Base-by-base conservation (phyloP, 2,329 filamentous ascomycete genomes). In the Didymella arachidicola region DNA sequence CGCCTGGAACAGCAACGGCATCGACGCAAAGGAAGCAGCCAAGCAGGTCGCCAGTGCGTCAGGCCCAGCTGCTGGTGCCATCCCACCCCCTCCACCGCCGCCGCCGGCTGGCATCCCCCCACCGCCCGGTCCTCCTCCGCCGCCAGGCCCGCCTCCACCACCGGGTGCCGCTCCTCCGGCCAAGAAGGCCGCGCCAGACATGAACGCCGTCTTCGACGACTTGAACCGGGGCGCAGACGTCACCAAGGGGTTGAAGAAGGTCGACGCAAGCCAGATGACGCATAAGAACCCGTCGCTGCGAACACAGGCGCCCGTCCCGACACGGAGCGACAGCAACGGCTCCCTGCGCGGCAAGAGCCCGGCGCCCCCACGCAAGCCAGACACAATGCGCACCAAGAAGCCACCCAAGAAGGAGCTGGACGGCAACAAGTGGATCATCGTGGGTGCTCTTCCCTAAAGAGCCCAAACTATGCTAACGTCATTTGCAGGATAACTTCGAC, bases 241-340 rank as follows among this genome's bases (percentile, higher is more conserved):
- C 59, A 99, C 95, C 4, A 88, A 91, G 65, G 89, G 91, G 30
- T 84, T 99, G 34, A 90, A 91, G 66, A 99, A 97, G 82, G 95
- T 99, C 48, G 94, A 97, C 80, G 90, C 89, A 74, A 95, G 91
- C 53, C 85, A 98, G 78, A 97, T 97, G 94, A 99, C 95, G 60
- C 95, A 99, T 80, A 98, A 98, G 83, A 99, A 99, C 79, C 95
- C 95, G 14, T 87, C 88, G 10, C 83, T 99, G 57, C 89, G 95
- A 62, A 86, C 91, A 25, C 82, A 83, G 60, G 90, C 91, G 12
- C 84, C 86, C 2, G 91, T 94, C 3, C 83, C 90, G 1, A 82
- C 82, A 57, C 80, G 84, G 57, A 83, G 82, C 53, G 79, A 82
- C 22, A 83, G 82, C 59, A 81, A 82, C 39, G 67, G 72, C 30